phyloP scores from a whole-genome alignment of 2,329 filamentous ascomycete species.

The Orbilia oligospora region DNA sequence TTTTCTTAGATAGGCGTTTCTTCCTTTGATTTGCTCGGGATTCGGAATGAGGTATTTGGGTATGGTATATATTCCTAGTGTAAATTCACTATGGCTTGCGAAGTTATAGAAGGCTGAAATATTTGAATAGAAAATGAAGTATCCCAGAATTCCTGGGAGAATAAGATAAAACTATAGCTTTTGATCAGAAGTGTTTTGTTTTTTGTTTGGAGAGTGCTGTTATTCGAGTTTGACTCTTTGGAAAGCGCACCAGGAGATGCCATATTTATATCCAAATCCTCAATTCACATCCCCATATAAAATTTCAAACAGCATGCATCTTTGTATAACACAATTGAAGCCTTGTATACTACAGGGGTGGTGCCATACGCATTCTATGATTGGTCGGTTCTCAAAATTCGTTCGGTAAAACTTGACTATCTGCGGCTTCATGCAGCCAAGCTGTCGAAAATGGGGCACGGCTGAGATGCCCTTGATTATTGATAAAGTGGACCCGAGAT shows the following conservation, averaged over 20 bases:
- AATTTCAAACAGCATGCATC: background rate
- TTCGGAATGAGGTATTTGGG: too few relatives aligned
- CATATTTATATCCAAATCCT: slow-evolving; percentile 13
- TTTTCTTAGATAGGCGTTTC: background rate
- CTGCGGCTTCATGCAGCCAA: slow-evolving; percentile 20
- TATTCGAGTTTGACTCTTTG: background rate
- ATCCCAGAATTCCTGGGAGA: too few relatives aligned
- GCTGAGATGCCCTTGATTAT: slow-evolving; percentile 2
- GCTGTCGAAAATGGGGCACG: slow-evolving; percentile 1
- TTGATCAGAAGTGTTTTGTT: too few relatives aligned
- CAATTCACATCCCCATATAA: too few relatives aligned
- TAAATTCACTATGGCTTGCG: too few relatives aligned
- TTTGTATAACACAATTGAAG: background rate
- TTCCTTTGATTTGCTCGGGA: too few relatives aligned
- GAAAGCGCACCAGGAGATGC: background rate
- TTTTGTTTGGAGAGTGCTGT: background rate
- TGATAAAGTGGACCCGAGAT: background rate
- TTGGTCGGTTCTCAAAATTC: slow-evolving; percentile 46
- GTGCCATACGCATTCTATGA: background rate
- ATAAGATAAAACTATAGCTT: too few relatives aligned
- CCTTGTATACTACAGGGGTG: slow-evolving; percentile 13
- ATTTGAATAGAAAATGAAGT: background rate
- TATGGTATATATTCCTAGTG: too few relatives aligned
- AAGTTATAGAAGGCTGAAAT: background rate
- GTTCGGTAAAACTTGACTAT: slow-evolving; percentile 46